Base-by-base conservation (phyloP, 768 basidiomycete species). In the Russula abietina region DNA sequence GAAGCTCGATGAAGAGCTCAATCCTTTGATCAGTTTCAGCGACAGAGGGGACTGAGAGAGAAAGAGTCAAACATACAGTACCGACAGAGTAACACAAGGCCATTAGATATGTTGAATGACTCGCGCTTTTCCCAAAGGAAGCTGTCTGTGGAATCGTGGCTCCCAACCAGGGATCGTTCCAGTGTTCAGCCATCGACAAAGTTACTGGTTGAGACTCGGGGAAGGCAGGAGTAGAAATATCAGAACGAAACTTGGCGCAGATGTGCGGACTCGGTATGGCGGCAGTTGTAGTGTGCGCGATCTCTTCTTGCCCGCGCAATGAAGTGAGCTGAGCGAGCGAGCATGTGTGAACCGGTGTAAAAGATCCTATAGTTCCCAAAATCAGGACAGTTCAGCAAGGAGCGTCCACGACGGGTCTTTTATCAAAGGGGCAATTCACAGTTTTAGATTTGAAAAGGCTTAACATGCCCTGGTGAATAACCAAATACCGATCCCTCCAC, bases 21-120 rank as follows among this genome's bases (percentile, higher is more conserved):
- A n/a, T 68, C 87, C 88, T 76, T 93, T 88, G 49, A 98, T 87
- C 46, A 82, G 70, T 55, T 83, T 81, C 32, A 96, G 75, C 16
- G 93, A 92, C 45, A 96, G 75, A 1, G 89, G 84, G 30, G 73
- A 70, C 84, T 88, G 68, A 54, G 48, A 38, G 26, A 11, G 8
- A 16, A 16, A 39, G 8, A 12, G 62, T 61, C 11, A 64, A 45
- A 46, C 61, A 32, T 26, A 19, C 17, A 19, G 3, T 36, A 33
- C 12, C 36, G 45, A 22, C 26, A n/a, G 26, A 38, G 1, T 9
- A 38, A 11, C 22, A 22, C 16, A 39, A 10, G 32, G 45, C 17
- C 22, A 32, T 36, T 17, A 70, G 81, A 67, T 65, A 87, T 86
- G 55, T 75, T 79, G 73, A 79, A 86, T 16, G 67, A 67, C 17